These are phyloP conservation scores for Xylaria sp. DNA, from an alignment of 2,329 filamentous ascomycete species.

Conservation along the genomic window DNA sequence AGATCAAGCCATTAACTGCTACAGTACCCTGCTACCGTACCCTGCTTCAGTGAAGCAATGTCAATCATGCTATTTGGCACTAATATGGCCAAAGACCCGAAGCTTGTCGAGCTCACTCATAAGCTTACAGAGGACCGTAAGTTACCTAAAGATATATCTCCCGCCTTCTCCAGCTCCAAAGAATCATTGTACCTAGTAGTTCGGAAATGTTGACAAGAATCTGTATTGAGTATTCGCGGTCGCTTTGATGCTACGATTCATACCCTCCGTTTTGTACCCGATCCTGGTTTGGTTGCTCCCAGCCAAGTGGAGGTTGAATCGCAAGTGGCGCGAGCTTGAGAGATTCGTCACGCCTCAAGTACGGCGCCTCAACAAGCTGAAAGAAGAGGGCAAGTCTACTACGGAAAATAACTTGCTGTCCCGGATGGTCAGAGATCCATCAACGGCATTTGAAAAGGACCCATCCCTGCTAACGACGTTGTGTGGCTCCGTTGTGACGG, in stretches of 20 bases:
- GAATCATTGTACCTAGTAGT: neutral
- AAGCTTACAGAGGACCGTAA: slow-evolving; percentile 15
- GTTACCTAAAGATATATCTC: neutral
- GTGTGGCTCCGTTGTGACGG: neutral
- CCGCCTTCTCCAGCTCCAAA: too few relatives aligned
- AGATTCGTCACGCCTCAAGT: slow-evolving; percentile 11
- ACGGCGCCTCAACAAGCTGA: neutral
- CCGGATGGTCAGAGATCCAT: slow-evolving; percentile 21
- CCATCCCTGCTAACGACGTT: neutral
- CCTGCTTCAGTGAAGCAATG: slow-evolving; percentile 18
- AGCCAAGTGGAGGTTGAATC: slow-evolving; percentile 12
- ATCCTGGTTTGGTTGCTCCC: slow-evolving; percentile 22
- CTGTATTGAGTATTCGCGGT: slow-evolving; percentile 1
- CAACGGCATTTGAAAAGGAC: neutral
- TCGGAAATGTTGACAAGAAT: neutral
- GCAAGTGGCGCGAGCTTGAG: neutral
- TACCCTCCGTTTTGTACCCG: slow-evolving; percentile 12
- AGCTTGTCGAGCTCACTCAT: slow-evolving; percentile 2
- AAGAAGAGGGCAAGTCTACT: neutral
- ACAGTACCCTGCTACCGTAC: neutral
- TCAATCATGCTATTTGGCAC: slow-evolving; percentile 14
- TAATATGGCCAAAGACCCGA: neutral
- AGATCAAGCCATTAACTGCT: slow-evolving; percentile 5
- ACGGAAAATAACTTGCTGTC: slow-evolving; percentile 1
- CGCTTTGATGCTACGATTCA: slow-evolving; percentile 6